These are phyloP conservation scores for Conidiobolus incongruus DNA, from an alignment of 371 early-diverging fungal genomes.

Conservation along the genomic window DNA sequence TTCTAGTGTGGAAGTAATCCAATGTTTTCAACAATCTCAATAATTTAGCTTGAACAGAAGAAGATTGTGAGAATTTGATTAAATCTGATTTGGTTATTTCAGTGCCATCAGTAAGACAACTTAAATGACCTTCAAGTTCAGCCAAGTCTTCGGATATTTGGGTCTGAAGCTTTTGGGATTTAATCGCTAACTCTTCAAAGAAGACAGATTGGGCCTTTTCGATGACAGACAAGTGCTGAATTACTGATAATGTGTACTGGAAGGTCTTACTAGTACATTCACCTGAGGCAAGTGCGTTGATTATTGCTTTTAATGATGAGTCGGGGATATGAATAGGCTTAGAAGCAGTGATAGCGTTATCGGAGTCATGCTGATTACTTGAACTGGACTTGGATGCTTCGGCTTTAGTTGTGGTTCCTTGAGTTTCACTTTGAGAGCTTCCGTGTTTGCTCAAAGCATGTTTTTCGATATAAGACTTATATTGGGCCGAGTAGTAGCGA, in stretches of 20 bases:
- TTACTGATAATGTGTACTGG: conserved; percentile 69
- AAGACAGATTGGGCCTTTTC: conserved; percentile 50
- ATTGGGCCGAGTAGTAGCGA: neutral
- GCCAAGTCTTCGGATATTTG: conserved; percentile 41
- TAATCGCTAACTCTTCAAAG: conserved; percentile 41
- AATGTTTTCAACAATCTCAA: conserved; percentile 83
- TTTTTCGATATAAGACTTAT: neutral
- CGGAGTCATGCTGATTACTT: conserved; percentile 7
- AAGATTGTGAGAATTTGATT: conserved; percentile 53
- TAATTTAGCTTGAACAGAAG: conserved; percentile 76
- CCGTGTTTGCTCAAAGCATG: neutral
- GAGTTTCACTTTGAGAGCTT: neutral
- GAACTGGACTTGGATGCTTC: neutral
- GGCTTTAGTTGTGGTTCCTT: neutral
- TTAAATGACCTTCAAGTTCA: conserved; percentile 17
- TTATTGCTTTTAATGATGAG: conserved; percentile 49
- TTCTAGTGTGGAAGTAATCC: conserved; percentile 52
- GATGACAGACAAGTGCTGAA: conserved; percentile 63
- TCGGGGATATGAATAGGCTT: conserved; percentile 51
- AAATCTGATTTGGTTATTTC: conserved; percentile 13
- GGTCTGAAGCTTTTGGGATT: conserved; percentile 43
- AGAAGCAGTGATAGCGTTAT: conserved; percentile 9
- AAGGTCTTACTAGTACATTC: conserved; percentile 87
- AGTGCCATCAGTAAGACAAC: conserved; percentile 33
- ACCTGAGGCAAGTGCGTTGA: conserved; percentile 71